Percentiles rank a stretch among this genome's conserved stretches.
Evolutionary conservation across 176 grass and related monocot genomes (phyloP).

Genomic region (Tillandsia leiboldiana): DNA sequence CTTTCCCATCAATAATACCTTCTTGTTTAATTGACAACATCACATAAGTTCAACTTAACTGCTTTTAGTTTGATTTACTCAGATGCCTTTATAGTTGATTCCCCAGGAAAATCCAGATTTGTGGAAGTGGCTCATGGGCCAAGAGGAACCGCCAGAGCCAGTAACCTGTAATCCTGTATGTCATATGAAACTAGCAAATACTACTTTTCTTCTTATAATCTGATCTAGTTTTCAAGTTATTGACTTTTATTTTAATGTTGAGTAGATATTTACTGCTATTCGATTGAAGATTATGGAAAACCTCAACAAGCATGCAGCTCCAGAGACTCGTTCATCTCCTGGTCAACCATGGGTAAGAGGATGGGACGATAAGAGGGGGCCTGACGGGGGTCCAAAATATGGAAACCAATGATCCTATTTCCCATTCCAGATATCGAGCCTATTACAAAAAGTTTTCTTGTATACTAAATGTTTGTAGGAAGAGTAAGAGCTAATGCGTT

Average conservation of each 20-base stretch:
- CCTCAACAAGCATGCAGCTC: slow-evolving; percentile 59
- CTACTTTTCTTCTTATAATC: not conserved
- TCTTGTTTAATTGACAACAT: too few relatives aligned
- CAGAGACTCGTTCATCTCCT: slow-evolving; percentile 58
- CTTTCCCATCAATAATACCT: too few relatives aligned
- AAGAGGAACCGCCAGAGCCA: slow-evolving; percentile 68
- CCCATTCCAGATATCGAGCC: too few relatives aligned
- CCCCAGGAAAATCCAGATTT: slow-evolving; percentile 93
- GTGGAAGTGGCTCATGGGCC: slow-evolving; percentile 89
- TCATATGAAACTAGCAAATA: not conserved
- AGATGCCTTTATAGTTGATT: not conserved
- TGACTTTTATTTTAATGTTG: not conserved
- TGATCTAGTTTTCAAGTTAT: not conserved
- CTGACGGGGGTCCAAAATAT: slow-evolving; percentile 47
- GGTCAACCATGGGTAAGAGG: slow-evolving; percentile 89
- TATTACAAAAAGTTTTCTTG: too few relatives aligned
- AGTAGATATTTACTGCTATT: slow-evolving; percentile 66
- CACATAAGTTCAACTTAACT: too few relatives aligned
- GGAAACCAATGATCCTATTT: slow-evolving; percentile 66
- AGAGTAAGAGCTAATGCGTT: too few relatives aligned
- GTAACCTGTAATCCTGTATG: slow-evolving; percentile 62
- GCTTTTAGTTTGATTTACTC: too few relatives aligned
- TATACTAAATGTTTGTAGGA: too few relatives aligned
- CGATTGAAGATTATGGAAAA: slow-evolving; percentile 62
- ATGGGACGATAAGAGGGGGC: slow-evolving; percentile 82